Conservation (phyloP, 2,329 filamentous ascomycete genomes). For the Penicillium paneum region DNA sequence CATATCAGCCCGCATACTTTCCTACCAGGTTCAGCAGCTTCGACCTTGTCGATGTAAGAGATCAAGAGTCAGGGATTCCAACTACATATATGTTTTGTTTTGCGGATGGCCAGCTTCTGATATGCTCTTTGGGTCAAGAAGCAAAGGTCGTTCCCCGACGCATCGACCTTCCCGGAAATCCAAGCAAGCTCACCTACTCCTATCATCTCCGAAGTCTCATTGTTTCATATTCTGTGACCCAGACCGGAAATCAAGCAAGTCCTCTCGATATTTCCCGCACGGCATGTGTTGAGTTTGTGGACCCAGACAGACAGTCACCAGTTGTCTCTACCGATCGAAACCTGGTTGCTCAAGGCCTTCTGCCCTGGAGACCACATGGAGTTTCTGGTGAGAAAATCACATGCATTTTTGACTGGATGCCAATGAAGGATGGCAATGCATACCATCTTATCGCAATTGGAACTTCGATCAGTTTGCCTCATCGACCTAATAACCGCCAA, state of each 20-base stretch:
- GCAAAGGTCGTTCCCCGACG: constrained; percentile 42
- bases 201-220: constrained; percentile 48
- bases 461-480: constrained; percentile 32
- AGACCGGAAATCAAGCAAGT: constrained; percentile 25
- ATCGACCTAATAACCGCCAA: constrained; percentile 15
- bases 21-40: constrained; percentile 37
- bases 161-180: constrained; percentile 41
- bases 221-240: constrained; percentile 43
- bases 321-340: constrained; percentile 12
- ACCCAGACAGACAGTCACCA: constrained; percentile 33
- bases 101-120: constrained; percentile 47
- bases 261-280: constrained; percentile 33
- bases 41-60: constrained; percentile 32
- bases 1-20: constrained; percentile 36
- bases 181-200: constrained; percentile 47
- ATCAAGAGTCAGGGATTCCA: constrained; percentile 26
- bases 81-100: constrained; percentile 49
- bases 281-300: constrained; percentile 40
- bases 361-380: constrained; percentile 30
- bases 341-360: constrained; percentile 6
- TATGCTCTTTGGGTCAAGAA: constrained; percentile 46
- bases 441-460: constrained; percentile 44
- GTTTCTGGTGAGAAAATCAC: constrained; percentile 42
- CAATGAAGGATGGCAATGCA: constrained; percentile 32
- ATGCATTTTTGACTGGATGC: constrained; percentile 43